A percentile compares a stretch with the other conserved stretches of the same genome.
These are phyloP conservation scores for Nowakowskiella sp. DNA, from an alignment of 192 early-diverging fungal genomes.

Conservation along the genomic window DNA sequence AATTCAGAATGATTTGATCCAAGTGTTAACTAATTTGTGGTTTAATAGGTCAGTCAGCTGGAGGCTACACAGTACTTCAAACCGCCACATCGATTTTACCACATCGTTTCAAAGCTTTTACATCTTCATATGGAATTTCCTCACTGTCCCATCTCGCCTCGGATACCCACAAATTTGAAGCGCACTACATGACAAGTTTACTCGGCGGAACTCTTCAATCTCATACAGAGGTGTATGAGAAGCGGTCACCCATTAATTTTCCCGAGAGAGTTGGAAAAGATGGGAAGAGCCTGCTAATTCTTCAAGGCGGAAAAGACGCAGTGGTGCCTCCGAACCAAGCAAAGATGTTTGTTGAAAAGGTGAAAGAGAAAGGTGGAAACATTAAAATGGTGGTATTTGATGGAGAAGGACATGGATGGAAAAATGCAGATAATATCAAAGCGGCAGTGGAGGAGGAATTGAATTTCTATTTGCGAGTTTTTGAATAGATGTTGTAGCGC, in stretches of 20 bases:
- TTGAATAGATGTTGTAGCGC: constrained; percentile 31
- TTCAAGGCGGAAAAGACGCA: constrained; percentile 67
- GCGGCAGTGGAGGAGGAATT: constrained; percentile 54
- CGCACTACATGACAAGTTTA: constrained; percentile 21
- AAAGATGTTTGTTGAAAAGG: constrained; percentile 61
- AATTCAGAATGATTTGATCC: constrained; percentile 39
- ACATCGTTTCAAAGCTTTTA: constrained; percentile 64
- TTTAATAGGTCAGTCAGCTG: not conserved
- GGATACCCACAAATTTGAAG: constrained; percentile 80
- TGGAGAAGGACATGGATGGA: constrained; percentile 41
- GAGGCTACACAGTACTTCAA: constrained; percentile 58
- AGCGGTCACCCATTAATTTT: constrained; percentile 56
- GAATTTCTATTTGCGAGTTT: constrained; percentile 60
- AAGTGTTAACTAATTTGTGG: not conserved
- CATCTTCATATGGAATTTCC: constrained; percentile 63
- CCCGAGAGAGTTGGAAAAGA: constrained; percentile 54
- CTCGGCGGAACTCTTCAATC: constrained; percentile 57
- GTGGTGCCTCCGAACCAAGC: constrained; percentile 73
- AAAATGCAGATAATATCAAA: constrained; percentile 57
- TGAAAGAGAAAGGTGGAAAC: constrained; percentile 47
- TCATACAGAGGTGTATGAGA: constrained; percentile 42
- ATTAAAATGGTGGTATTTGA: constrained; percentile 41
- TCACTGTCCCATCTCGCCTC: constrained; percentile 56
- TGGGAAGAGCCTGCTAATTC: constrained; percentile 57
- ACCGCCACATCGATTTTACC: constrained; percentile 57